Evolutionary conservation across 306 rosid genomes (phyloP).

Genomic region (Begonia fuchsioides): DNA sequence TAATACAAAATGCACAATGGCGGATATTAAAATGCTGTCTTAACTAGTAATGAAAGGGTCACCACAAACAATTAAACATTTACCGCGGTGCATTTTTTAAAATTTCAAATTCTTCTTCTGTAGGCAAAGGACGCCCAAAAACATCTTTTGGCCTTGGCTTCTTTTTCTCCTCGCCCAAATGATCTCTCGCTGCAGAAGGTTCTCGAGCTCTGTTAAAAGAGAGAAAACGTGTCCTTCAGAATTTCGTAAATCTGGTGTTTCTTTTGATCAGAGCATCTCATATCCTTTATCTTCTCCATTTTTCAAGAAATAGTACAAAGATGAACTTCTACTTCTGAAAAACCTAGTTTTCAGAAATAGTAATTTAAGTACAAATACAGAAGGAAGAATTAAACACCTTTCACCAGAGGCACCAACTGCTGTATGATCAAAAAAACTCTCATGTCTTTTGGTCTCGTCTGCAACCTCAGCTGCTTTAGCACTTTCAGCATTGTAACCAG

Average conservation of each 20-base stretch:
- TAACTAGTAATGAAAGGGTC: background rate
- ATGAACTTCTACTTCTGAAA: background rate
- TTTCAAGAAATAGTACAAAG: background rate
- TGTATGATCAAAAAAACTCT: conserved; percentile 17
- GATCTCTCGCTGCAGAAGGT: conserved; percentile 18
- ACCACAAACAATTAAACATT: conserved; percentile 11
- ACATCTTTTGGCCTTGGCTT: conserved; percentile 84
- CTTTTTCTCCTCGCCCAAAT: conserved; percentile 34
- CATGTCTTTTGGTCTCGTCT: conserved; percentile 38
- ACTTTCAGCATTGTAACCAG: conserved; percentile 83
- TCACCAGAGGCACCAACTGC: conserved; percentile 32
- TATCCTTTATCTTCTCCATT: too few species aligned
- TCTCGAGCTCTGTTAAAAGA: conserved; percentile 23
- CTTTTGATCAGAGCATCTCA: too few species aligned
- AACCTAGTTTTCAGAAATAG: background rate
- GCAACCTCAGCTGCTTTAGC: conserved; percentile 88
- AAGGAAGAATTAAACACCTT: conserved; percentile 18
- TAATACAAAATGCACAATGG: too few species aligned
- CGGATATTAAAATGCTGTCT: too few species aligned
- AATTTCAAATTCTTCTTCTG: conserved; percentile 79
- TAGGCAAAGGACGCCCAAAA: conserved; percentile 81
- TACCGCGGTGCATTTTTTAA: conserved; percentile 93
- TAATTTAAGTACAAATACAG: background rate
- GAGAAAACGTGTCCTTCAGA: background rate
- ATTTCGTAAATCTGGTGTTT: background rate